Evolutionary conservation across 2,329 filamentous ascomycete species (phyloP).

Genomic region (Cladosporium sp.): DNA sequence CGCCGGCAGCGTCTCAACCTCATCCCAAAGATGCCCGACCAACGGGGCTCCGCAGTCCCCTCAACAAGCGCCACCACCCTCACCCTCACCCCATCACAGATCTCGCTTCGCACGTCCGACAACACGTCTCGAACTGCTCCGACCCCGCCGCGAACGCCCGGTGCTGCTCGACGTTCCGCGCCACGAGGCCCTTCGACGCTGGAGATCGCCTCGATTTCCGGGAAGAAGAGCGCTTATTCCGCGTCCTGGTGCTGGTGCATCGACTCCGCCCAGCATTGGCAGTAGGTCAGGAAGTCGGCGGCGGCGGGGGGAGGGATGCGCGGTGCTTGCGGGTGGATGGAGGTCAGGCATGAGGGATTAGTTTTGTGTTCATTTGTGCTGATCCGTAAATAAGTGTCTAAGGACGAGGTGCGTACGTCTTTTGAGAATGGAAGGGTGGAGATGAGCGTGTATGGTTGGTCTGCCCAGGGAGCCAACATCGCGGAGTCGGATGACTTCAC

Average conservation of each 20-base stretch:
- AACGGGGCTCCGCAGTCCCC: constrained; percentile 21
- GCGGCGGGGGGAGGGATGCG: constrained; percentile 21
- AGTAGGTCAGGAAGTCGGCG: constrained; percentile 28
- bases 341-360: constrained; percentile 23
- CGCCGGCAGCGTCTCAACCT: constrained; percentile 22
- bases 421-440: background rate
- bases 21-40: constrained; percentile 21
- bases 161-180: constrained; percentile 30
- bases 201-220: constrained; percentile 25
- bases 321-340: constrained; percentile 29
- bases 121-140: constrained; percentile 23
- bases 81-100: constrained; percentile 21
- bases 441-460: background rate
- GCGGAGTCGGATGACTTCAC: background rate
- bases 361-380: background rate
- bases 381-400: background rate
- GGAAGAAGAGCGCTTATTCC: constrained; percentile 30
- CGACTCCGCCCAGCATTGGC: constrained; percentile 27
- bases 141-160: constrained; percentile 25
- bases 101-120: constrained; percentile 18
- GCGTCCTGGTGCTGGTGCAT: constrained; percentile 30
- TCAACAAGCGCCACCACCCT: constrained; percentile 20
- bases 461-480: background rate
- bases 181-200: constrained; percentile 27
- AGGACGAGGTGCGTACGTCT: background rate